phyloP scores from a whole-genome alignment of 2,329 filamentous ascomycete species.

The Claviceps purpurea region DNA sequence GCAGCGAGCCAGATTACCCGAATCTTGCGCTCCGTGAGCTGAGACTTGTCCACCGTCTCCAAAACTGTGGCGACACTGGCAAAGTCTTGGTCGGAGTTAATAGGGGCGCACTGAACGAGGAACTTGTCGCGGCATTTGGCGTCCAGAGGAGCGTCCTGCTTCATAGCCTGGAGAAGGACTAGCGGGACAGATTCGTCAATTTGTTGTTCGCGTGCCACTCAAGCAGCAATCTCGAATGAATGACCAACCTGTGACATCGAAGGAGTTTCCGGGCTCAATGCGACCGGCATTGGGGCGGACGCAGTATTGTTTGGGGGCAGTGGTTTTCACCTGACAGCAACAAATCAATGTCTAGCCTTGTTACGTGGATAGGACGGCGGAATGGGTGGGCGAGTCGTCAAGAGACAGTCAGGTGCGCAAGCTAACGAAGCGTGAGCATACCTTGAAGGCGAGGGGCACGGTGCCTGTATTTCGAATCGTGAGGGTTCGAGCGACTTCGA shows the following conservation, averaged over 20 bases:
- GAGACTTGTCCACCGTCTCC: slow-evolving; percentile 62
- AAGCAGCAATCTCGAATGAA: not conserved
- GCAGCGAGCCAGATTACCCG: slow-evolving; percentile 72
- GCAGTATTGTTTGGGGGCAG: slow-evolving; percentile 98
- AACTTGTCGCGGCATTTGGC: slow-evolving; percentile 96
- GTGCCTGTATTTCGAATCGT: slow-evolving; percentile 52
- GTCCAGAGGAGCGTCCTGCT: slow-evolving; percentile 75
- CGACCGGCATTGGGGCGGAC: slow-evolving; percentile 93
- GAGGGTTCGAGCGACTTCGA: slow-evolving; percentile 51
- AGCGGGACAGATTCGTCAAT: slow-evolving; percentile 9
- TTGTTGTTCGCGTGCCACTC: not conserved
- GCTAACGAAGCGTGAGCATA: slow-evolving; percentile 23
- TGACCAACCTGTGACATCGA: slow-evolving; percentile 72
- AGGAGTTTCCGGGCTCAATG: slow-evolving; percentile 78
- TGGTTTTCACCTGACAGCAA: slow-evolving; percentile 76
- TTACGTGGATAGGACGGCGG: not conserved
- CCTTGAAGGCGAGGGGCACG: slow-evolving; percentile 56
- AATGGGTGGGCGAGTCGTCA: not conserved
- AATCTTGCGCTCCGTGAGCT: slow-evolving; percentile 89
- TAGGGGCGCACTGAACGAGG: slow-evolving; percentile 80
- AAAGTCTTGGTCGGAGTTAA: slow-evolving; percentile 74
- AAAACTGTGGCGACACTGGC: slow-evolving; percentile 71
- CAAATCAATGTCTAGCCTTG: not conserved
- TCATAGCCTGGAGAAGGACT: slow-evolving; percentile 98
- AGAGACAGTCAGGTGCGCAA: not conserved